Conservation (phyloP, 2,329 filamentous ascomycete species). For the Alternaria consortialis region DNA sequence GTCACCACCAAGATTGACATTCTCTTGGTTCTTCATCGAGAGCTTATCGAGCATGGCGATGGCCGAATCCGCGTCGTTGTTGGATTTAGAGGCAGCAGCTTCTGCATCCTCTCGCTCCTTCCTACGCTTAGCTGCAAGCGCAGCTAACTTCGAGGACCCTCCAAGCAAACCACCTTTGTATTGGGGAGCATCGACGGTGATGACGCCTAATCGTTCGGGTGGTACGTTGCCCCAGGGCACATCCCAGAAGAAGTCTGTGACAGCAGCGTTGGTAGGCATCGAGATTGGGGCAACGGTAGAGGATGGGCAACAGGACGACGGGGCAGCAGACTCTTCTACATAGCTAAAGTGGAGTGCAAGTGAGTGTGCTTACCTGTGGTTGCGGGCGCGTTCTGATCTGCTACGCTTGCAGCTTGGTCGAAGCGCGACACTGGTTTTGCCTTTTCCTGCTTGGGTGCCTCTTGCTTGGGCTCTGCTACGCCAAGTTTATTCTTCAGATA, state of each 20-base stretch:
- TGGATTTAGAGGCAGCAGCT: conserved; percentile 28
- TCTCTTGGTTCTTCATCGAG: conserved; percentile 39
- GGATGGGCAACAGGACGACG: conserved; percentile 22
- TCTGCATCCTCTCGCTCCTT: conserved; percentile 77
- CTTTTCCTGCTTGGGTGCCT: conserved; percentile 52
- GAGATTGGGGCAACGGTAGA: conserved; percentile 45
- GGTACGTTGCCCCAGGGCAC: conserved; percentile 86
- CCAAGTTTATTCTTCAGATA: conserved; percentile 73
- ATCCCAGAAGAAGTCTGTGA: conserved; percentile 75
- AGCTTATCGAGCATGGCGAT: conserved; percentile 58
- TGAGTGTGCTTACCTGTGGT: conserved; percentile 57
- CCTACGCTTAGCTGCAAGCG: conserved; percentile 84
- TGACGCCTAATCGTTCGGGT: conserved; percentile 66
- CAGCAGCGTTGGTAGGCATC: conserved; percentile 29
- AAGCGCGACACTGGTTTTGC: conserved; percentile 47
- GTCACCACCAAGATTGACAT: background rate
- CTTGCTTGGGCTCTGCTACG: conserved; percentile 33
- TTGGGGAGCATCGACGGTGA: conserved; percentile 68
- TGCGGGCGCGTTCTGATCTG: conserved; percentile 51
- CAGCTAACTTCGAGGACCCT: conserved; percentile 86
- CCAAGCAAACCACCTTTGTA: conserved; percentile 77
- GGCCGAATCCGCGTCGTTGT: conserved; percentile 42
- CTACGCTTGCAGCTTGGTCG: conserved; percentile 55
- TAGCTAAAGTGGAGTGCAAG: conserved; percentile 23
- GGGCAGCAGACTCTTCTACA: conserved; percentile 19